Evolutionary conservation across 805 yeast genomes (phyloP).

Genomic region (Kurtzmaniella fragi): DNA sequence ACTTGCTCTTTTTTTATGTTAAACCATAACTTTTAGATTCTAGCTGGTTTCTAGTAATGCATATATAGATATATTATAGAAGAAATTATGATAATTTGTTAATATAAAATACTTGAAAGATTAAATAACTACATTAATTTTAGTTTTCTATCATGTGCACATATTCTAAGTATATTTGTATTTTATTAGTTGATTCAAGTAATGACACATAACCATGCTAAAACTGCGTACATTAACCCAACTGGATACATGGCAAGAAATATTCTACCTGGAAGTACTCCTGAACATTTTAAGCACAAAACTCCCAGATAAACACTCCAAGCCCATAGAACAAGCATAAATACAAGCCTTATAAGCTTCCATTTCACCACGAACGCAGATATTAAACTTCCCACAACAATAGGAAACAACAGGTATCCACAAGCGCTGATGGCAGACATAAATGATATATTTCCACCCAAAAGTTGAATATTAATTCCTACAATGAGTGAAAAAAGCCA

Average conservation of each 20-base stretch:
- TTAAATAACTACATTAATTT: no score
- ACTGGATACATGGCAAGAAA: constrained; percentile 64
- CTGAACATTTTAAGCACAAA: constrained; percentile 58
- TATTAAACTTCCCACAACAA: constrained; percentile 48
- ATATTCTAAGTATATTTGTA: no score
- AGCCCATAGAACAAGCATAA: constrained; percentile 42
- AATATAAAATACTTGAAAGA: no score
- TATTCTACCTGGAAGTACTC: constrained; percentile 59
- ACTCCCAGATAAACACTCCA: constrained; percentile 67
- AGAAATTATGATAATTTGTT: no score
- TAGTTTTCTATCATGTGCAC: no score
- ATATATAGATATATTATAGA: no score
- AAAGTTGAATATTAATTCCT: constrained; percentile 60
- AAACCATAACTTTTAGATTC: no score
- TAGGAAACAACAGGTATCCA: constrained; percentile 67
- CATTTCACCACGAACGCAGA: constrained; percentile 42
- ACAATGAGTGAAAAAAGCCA: constrained; percentile 61
- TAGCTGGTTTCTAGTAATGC: no score
- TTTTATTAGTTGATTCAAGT: constrained; percentile 18
- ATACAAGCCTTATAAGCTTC: constrained; percentile 44
- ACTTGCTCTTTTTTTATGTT: no score
- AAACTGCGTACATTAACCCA: constrained; percentile 53
- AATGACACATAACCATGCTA: constrained; percentile 65
- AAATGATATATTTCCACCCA: constrained; percentile 59
- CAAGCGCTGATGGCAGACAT: constrained; percentile 65